Evolutionary conservation across 2,329 filamentous ascomycete species (phyloP).

Genomic region (Neonectria ditissima): DNA sequence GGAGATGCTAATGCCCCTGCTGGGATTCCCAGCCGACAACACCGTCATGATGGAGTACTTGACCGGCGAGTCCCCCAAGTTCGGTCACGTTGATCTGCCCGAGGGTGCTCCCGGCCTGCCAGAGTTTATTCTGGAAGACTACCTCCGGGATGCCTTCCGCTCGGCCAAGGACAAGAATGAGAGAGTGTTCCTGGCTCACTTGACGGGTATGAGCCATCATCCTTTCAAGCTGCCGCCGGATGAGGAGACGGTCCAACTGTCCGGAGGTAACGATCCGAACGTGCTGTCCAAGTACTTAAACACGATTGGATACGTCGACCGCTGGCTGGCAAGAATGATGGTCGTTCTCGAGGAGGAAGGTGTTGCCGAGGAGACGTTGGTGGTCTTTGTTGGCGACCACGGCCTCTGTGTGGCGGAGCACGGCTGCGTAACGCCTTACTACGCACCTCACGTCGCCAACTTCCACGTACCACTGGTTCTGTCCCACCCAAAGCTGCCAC

Average conservation of each 20-base stretch:
- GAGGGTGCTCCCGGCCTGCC: slow-evolving; percentile 39
- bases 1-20: slow-evolving; percentile 38
- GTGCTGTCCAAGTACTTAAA: slow-evolving; percentile 41
- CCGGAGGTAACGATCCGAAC: too few relatives aligned
- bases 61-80: not conserved
- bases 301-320: slow-evolving; percentile 44
- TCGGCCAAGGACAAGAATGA: slow-evolving; percentile 44
- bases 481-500: slow-evolving; percentile 45
- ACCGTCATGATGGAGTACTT: slow-evolving; percentile 43
- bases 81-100: not conserved
- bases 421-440: slow-evolving; percentile 40
- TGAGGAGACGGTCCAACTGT: not conserved
- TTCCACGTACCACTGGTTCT: slow-evolving; percentile 46
- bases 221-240: not conserved
- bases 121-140: slow-evolving; percentile 44
- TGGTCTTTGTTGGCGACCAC: slow-evolving; percentile 47
- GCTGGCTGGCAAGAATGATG: slow-evolving; percentile 43
- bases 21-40: slow-evolving; percentile 44
- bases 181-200: slow-evolving; percentile 47
- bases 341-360: slow-evolving; percentile 44
- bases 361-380: slow-evolving; percentile 47
- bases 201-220: slow-evolving; percentile 44
- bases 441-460: slow-evolving; percentile 42
- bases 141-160: slow-evolving; percentile 44
- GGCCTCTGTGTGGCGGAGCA: slow-evolving; percentile 46